Conservation (phyloP, 208 protist genomes). For the Leishmania guyanensis region DNA sequence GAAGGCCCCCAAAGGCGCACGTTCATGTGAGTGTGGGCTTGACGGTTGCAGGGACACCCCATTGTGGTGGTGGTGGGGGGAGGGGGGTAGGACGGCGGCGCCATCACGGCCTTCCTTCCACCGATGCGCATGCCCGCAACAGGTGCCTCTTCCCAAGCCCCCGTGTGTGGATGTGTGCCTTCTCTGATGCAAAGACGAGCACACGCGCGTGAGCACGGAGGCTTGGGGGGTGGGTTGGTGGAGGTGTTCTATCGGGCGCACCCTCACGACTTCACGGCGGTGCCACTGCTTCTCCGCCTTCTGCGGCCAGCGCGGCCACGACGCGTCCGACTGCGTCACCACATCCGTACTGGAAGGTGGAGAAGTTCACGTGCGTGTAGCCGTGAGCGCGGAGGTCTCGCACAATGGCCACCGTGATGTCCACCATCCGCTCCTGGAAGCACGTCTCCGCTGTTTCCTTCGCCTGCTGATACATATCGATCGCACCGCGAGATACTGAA, state of each 20-base stretch:
- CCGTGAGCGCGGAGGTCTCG: conserved; percentile 18
- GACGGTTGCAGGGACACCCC: too few relatives aligned
- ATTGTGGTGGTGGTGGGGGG: too few relatives aligned
- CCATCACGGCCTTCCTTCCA: not conserved
- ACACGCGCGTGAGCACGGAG: not conserved
- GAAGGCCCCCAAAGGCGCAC: not conserved
- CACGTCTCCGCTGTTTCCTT: conserved; percentile 32
- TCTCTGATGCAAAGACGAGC: too few relatives aligned
- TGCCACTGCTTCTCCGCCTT: conserved; percentile 1
- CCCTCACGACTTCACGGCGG: not conserved
- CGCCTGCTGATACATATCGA: conserved; percentile 4
- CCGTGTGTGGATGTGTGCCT: not conserved
- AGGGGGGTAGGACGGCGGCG: too few relatives aligned
- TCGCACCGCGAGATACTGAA: not conserved
- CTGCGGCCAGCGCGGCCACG: conserved; percentile 17
- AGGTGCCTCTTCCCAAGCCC: not conserved
- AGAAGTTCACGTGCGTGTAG: conserved; percentile 44
- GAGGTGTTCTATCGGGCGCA: not conserved
- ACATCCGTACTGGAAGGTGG: conserved; percentile 41
- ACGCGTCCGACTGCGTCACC: conserved; percentile 32
- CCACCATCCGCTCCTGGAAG: conserved; percentile 32
- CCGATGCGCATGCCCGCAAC: too few relatives aligned
- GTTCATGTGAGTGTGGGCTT: too few relatives aligned
- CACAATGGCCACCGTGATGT: conserved; percentile 30
- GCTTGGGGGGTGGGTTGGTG: not conserved